Conservation (phyloP, 208 protist genomes). For the Trypanosoma theileri region DNA sequence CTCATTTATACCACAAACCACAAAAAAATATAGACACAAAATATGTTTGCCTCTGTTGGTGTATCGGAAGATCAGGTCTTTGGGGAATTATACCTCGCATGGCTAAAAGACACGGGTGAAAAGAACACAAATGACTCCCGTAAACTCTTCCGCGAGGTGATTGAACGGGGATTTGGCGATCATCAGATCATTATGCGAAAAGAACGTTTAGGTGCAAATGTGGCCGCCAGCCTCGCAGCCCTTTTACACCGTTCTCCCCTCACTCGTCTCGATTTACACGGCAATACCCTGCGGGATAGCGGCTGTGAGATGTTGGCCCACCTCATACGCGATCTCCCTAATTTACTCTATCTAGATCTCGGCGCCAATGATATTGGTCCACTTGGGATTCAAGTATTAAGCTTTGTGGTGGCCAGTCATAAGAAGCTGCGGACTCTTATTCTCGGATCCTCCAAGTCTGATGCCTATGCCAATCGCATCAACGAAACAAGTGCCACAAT, state of each 20-base stretch:
- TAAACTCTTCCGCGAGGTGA: constrained; percentile 75
- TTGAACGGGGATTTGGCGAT: constrained; percentile 70
- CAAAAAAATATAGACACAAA: constrained; percentile 9
- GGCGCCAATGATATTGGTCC: constrained; percentile 79
- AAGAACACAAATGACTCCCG: constrained; percentile 71
- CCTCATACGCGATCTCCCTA: constrained; percentile 67
- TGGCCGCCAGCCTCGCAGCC: constrained; percentile 61
- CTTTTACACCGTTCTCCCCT: constrained; percentile 68
- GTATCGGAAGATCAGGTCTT: constrained; percentile 81
- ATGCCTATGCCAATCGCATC: constrained; percentile 82
- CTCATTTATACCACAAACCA: too few species aligned
- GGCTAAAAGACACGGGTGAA: constrained; percentile 89
- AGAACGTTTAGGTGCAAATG: constrained; percentile 78
- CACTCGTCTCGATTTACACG: constrained; percentile 74
- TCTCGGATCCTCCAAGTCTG: constrained; percentile 53
- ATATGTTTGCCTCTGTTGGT: constrained; percentile 69
- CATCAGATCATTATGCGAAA: constrained; percentile 66
- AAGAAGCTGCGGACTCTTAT: constrained; percentile 70
- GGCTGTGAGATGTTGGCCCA: constrained; percentile 76
- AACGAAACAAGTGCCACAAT: constrained; percentile 46
- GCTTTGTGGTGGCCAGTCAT: constrained; percentile 66
- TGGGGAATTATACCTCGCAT: constrained; percentile 80
- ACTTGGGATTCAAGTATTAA: constrained; percentile 59
- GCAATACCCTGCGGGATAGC: constrained; percentile 84
- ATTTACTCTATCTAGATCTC: constrained; percentile 75